These are phyloP conservation scores for Cordyceps pruinosa DNA, from an alignment of 2,329 filamentous ascomycete genomes.

Conservation along the genomic window DNA sequence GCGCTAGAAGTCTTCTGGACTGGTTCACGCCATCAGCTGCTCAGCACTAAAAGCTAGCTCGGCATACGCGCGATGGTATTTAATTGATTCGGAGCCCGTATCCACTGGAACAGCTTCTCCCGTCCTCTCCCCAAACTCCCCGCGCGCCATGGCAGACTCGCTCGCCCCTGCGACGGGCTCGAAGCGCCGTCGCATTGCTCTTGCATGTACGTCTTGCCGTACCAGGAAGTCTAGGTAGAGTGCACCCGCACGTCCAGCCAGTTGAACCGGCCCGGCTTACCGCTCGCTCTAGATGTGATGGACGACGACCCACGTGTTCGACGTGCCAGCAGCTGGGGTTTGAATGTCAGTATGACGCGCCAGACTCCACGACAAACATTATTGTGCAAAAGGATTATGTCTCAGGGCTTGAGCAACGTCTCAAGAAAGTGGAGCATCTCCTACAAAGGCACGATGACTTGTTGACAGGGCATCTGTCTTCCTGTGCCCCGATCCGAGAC, in stretches of 20 bases:
- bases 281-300: constrained; percentile 17
- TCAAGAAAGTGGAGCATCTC: constrained; percentile 16
- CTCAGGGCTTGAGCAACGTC: constrained; percentile 14
- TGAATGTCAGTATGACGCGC: constrained; percentile 18
- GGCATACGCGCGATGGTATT: not conserved
- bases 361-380: constrained; percentile 16
- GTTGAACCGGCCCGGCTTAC: not conserved
- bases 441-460: constrained; percentile 15
- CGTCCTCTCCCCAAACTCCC: constrained; percentile 8
- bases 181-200: constrained; percentile 16
- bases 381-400: constrained; percentile 14
- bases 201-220: constrained; percentile 20
- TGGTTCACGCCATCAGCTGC: not conserved
- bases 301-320: constrained; percentile 17
- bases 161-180: not conserved
- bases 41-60: constrained; percentile 5
- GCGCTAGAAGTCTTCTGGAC: not conserved
- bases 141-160: constrained; percentile 6
- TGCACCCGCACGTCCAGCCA: no score
- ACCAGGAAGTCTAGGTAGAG: constrained; percentile 19
- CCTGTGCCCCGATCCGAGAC: not conserved
- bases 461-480: constrained; percentile 2
- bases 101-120: not conserved
- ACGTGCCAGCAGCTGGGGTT: constrained; percentile 16
- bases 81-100: not conserved